Conservation (phyloP, 331 rosid species). For the Stylosanthes scabra region DNA sequence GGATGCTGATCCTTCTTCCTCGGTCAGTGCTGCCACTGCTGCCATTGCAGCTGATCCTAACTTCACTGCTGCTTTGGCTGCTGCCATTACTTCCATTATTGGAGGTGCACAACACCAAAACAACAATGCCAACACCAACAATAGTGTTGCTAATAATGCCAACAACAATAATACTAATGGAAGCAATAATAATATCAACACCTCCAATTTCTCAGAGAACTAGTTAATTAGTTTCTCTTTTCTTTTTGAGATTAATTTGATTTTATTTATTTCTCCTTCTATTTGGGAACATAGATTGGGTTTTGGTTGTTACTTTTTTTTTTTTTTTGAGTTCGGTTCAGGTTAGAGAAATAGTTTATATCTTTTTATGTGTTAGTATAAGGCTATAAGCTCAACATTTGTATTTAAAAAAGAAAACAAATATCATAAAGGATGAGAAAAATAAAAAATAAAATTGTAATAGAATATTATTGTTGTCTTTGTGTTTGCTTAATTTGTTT, state of each 20-base stretch:
- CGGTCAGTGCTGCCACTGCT: conserved; percentile 49
- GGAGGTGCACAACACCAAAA: conserved; percentile 60
- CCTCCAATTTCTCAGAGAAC: conserved; percentile 42
- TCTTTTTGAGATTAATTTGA: conserved; percentile 17
- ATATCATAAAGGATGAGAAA: neutral
- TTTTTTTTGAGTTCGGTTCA: conserved; percentile 15
- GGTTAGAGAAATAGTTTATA: conserved; percentile 30
- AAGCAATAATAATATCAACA: conserved; percentile 41
- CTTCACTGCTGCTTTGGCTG: conserved; percentile 72
- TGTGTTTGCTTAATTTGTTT: conserved; percentile 17
- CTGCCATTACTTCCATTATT: conserved; percentile 72
- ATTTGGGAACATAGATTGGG: conserved; percentile 21
- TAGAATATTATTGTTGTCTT: conserved; percentile 4
- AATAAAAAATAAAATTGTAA: neutral
- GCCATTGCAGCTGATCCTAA: conserved; percentile 80
- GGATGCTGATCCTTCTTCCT: conserved; percentile 34
- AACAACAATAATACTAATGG: conserved; percentile 34
- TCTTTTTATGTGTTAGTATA: conserved; percentile 19
- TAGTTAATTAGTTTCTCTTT: conserved; percentile 4
- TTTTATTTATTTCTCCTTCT: conserved; percentile 14
- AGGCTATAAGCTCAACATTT: conserved; percentile 30
- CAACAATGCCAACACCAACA: conserved; percentile 38
- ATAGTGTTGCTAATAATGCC: neutral
- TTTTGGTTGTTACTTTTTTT: neutral
- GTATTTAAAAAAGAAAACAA: conserved; percentile 10